Percentiles rank a stretch among this genome's conserved stretches.
Evolutionary conservation across 2,329 filamentous ascomycete genomes (phyloP).

Genomic region (Ambrosiella xylebori): DNA sequence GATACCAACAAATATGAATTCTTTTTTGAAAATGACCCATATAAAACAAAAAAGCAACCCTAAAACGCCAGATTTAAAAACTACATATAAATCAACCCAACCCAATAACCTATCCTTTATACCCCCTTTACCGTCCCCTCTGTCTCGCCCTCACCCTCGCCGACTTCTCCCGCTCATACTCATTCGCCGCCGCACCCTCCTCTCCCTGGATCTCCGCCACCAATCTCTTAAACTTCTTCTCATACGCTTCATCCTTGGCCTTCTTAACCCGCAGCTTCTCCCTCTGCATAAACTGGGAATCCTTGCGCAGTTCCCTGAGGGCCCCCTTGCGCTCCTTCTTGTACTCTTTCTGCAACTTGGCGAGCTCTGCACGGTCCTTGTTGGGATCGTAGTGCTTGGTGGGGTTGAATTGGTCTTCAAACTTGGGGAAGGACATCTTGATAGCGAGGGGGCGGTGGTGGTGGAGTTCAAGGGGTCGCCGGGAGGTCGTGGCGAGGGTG

Average conservation of each 20-base stretch:
- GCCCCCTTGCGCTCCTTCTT: slow-evolving; percentile 93
- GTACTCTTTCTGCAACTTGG: slow-evolving; percentile 75
- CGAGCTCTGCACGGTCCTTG: slow-evolving; percentile 68
- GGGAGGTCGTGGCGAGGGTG: slow-evolving; percentile 43
- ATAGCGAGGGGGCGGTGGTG: slow-evolving; percentile 78
- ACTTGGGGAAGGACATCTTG: slow-evolving; percentile 77
- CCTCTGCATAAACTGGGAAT: slow-evolving; percentile 80
- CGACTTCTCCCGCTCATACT: slow-evolving; percentile 74
- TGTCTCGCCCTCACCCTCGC: slow-evolving; percentile 49
- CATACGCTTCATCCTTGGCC: slow-evolving; percentile 80
- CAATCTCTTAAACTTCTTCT: slow-evolving; percentile 85
- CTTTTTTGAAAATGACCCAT: neutral
- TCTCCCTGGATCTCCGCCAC: slow-evolving; percentile 92
- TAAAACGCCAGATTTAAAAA: neutral
- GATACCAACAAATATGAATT: too few relatives aligned
- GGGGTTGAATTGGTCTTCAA: slow-evolving; percentile 89
- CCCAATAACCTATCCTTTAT: slow-evolving; percentile 18
- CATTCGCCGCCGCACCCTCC: slow-evolving; percentile 72
- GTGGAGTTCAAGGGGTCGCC: slow-evolving; percentile 72
- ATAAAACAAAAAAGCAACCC: neutral
- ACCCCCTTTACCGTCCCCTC: slow-evolving; percentile 2
- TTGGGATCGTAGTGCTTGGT: slow-evolving; percentile 95
- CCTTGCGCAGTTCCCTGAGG: slow-evolving; percentile 84
- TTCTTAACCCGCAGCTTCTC: slow-evolving; percentile 87
- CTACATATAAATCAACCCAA: neutral